Conservation (phyloP, 225 moss, liverwort and hornwort genomes). For the Takakia lepidozioides region DNA sequence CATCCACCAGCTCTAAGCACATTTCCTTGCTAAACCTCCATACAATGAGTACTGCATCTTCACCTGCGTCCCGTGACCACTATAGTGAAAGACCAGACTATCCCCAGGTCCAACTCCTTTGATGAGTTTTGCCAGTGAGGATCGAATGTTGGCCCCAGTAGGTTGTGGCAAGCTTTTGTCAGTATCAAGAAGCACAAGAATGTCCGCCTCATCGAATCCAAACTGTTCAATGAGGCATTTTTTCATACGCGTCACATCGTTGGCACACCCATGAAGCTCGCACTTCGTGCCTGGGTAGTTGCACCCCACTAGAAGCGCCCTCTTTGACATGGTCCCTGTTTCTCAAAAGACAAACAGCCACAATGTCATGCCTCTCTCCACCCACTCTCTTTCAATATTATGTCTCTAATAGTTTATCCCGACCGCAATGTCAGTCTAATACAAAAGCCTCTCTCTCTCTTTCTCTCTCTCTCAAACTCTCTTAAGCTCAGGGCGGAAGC, state of each 20-base stretch:
- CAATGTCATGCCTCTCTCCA: too few species aligned
- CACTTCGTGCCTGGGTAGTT: slow-evolving; percentile 28
- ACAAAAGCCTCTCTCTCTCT: too few species aligned
- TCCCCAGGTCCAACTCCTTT: slow-evolving; percentile 10
- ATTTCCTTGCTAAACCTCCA: too few species aligned
- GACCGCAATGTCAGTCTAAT: too few species aligned
- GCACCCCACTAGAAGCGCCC: slow-evolving; percentile 31
- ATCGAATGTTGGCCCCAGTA: slow-evolving; percentile 19
- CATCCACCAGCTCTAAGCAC: too few species aligned
- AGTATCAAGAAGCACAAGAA: slow-evolving; percentile 20
- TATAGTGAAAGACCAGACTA: slow-evolving; percentile 29
- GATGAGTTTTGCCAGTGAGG: slow-evolving; percentile 10
- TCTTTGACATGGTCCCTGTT: slow-evolving; percentile 23
- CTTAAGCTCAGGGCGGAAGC: too few species aligned
- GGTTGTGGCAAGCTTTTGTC: slow-evolving; percentile 12
- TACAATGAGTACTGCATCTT: slow-evolving; percentile 15
- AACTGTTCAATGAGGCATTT: slow-evolving; percentile 10
- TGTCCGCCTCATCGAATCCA: slow-evolving; percentile 25
- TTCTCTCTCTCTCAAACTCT: too few species aligned
- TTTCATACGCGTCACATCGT: slow-evolving; percentile 27
- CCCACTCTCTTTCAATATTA: too few species aligned
- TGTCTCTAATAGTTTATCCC: too few species aligned
- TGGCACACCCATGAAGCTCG: slow-evolving; percentile 26
- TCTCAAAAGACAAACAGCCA: too few species aligned
- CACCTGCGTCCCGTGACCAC: slow-evolving; percentile 33